phyloP scores from a whole-genome alignment of 2,329 filamentous ascomycete species.

The Reticulascus tulasneorum region DNA sequence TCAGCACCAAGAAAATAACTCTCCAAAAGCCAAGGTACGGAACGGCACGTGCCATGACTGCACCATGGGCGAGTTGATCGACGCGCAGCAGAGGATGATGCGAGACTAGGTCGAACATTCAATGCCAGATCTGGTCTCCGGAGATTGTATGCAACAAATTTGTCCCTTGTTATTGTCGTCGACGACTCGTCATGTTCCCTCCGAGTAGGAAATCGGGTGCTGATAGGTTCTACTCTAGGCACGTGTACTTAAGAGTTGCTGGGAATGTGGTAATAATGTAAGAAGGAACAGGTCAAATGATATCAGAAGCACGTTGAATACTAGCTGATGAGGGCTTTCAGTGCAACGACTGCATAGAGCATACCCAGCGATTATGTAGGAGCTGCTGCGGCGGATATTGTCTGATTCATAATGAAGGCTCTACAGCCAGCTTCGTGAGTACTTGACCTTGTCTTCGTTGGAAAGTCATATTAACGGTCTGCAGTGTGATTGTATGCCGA shows the following conservation, averaged over 20 bases:
- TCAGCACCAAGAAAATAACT: constrained; percentile 35
- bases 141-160: constrained; percentile 14
- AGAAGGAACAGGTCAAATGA: constrained; percentile 21
- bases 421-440: constrained; percentile 57
- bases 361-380: constrained; percentile 67
- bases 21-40: constrained; percentile 60
- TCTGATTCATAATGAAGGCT: constrained; percentile 77
- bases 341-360: constrained; percentile 72
- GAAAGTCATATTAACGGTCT: constrained; percentile 22
- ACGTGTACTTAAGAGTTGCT: constrained; percentile 68
- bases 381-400: constrained; percentile 79
- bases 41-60: constrained; percentile 55
- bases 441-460: neutral
- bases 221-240: constrained; percentile 33
- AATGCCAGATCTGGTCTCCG: constrained; percentile 1
- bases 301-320: neutral
- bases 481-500: constrained; percentile 44
- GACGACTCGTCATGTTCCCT: neutral
- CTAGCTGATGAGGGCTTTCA: constrained; percentile 27
- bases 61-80: constrained; percentile 46
- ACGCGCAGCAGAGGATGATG: constrained; percentile 27
- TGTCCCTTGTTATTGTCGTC: constrained; percentile 5
- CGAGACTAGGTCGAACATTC: constrained; percentile 5
- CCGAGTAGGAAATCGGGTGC: neutral
- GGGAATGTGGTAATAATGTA: constrained; percentile 81